These are phyloP conservation scores for Paraphoma sp. DNA, from an alignment of 2,329 filamentous ascomycete species.

Conservation along the genomic window DNA sequence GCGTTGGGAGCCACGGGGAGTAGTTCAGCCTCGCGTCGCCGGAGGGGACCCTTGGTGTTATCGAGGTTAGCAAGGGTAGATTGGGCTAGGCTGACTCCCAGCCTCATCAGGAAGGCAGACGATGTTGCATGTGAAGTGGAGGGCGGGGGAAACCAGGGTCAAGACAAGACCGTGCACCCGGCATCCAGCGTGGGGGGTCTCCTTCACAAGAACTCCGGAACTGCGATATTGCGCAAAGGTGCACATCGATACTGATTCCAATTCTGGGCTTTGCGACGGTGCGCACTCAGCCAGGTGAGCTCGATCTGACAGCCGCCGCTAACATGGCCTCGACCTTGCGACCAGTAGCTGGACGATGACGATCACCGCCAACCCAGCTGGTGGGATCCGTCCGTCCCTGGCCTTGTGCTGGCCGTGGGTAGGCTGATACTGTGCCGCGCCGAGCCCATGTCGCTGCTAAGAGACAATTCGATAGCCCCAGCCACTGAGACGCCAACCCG, in stretches of 20 bases:
- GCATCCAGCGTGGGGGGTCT: not conserved
- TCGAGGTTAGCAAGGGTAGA: not conserved
- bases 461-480: slow-evolving; percentile 10
- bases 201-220: not conserved
- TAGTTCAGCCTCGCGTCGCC: too few relatives aligned
- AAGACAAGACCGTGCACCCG: not conserved
- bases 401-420: too few relatives aligned
- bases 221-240: not conserved
- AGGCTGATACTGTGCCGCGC: too few relatives aligned
- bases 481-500: slow-evolving; percentile 19
- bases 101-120: not conserved
- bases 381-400: too few relatives aligned
- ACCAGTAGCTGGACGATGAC: not conserved
- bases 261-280: slow-evolving; percentile 3
- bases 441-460: slow-evolving; percentile 10
- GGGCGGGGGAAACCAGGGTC: not conserved
- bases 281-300: not conserved
- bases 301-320: not conserved
- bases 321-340: slow-evolving; percentile 4
- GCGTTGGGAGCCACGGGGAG: too few relatives aligned
- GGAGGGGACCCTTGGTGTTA: not conserved
- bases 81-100: not conserved
- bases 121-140: not conserved
- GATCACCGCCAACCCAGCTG: not conserved
- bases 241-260: too few relatives aligned